Base-by-base conservation (phyloP, 1,284 basidiomycete genomes). In the Earliella scabrosa region DNA sequence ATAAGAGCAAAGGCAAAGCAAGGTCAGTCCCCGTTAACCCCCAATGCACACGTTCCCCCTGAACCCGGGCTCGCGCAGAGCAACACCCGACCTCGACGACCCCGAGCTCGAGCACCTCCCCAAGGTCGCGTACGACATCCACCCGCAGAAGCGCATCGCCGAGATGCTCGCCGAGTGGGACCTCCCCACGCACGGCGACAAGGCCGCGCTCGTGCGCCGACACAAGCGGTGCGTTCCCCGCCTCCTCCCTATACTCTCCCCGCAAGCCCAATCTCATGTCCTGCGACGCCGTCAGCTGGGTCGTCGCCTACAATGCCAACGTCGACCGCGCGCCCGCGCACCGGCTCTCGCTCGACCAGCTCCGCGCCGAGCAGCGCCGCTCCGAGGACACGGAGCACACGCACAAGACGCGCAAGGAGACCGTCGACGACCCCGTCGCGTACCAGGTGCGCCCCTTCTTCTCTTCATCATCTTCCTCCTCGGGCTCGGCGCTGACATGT, bases 261-360 rank as follows among this genome's bases (percentile, higher is more conserved):
- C 10, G 5, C 46, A 34, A 16, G 50, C 43, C 56, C 16, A 46
- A 35, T 10, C 10, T 27, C 39, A 24, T 20, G 7, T 2, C 6
- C 5, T 14, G 44, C 23, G 16, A 18, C 32, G 27, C 52, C n/a
- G n/a, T n/a, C n/a, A 90, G 88, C 61, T 91, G 86, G 85, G 77
- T 88, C 0, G 81, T 82, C 66, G 64, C 87, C 36, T 86, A 80
- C 65, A 91, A 91, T 59, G 82, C 87, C 20, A 91, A 90, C 66
- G 73, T 88, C 9, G 89, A 91, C 69, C 80, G 80, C 56, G 74
- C 76, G n/a, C 53, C 65, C 1, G 52, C 63, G 18, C 73, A 78
- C 43, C 78, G 86, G 26, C 82, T 79, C 66, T 74, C 75, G n/a
- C 64, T 74, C 40, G 59, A 68, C 1, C 79, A 82, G 40, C 75